Base-by-base conservation (phyloP, 2,329 filamentous ascomycete genomes). In the Periconia sp. region DNA sequence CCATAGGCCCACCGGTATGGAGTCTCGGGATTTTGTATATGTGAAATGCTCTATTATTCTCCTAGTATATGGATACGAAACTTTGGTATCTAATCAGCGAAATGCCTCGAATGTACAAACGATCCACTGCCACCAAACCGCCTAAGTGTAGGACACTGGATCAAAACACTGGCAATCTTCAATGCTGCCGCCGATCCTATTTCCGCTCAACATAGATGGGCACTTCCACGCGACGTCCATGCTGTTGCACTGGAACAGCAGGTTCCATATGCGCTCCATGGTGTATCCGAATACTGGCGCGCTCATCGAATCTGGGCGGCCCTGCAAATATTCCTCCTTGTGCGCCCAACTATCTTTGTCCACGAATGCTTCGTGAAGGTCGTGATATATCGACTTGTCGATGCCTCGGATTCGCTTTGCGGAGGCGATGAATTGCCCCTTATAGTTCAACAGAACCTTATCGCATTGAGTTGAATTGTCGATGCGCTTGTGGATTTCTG, bases 351-450 rank as follows among this genome's bases (percentile, higher is more conserved):
- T 59, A n/a, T 51, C 40, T 16, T 39, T 21, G 12, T 59, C 40
- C 4, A 54, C 46, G 25, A 60, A 51, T 1, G 51, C 52, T 4
- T 56, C 29, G 17, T 36, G 47, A 15, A 73, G 43, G 10, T 61
- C 54, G 35, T 67, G 48, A 41, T 70, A 74, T 9, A 70, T 43
- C 2, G 41, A 36, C 31, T 56, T 66, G 12, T 52, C 48, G 7
- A 63, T 56, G 1, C 57, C 70, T 1, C 72, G 56, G 4, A 78
- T 71, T 1, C 76, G 63, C 5, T 57, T 59, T 1, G 71, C 70
- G 2, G 72, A 75, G 1, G 68, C 72, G 31, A 76, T 59, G 56
- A 79, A 78, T 41, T 75, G 72, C 5, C 76, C 76, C 25, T 72
- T 71, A 47, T 73, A 74, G 2, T 70, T 72, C 5, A 77, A 56